Conservation (phyloP, 2,329 filamentous ascomycete genomes). For the Penicillium nordicum region DNA sequence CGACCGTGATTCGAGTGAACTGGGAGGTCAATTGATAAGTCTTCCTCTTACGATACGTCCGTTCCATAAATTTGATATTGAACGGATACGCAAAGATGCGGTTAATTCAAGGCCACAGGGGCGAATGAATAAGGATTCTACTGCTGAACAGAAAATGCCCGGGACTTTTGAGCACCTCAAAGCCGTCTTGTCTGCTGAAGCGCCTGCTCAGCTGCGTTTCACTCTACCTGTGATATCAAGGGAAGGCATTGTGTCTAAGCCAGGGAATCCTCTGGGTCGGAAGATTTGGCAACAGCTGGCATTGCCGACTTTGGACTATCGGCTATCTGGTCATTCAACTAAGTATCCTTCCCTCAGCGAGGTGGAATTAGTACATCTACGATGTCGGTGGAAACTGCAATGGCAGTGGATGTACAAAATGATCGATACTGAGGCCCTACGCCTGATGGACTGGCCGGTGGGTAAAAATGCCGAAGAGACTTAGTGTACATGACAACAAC, state of each 20-base stretch:
- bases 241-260: slow-evolving; percentile 1
- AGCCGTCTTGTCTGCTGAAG: slow-evolving; percentile 25
- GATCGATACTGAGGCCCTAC: slow-evolving; percentile 33
- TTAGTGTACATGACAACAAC: slow-evolving; percentile 28
- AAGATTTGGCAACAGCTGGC: slow-evolving; percentile 18
- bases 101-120: background rate
- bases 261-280: background rate
- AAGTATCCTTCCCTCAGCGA: slow-evolving; percentile 1
- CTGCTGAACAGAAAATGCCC: background rate
- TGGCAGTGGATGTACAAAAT: slow-evolving; percentile 43
- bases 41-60: slow-evolving; percentile 41
- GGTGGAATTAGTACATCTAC: slow-evolving; percentile 5
- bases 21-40: background rate
- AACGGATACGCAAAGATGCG: slow-evolving; percentile 15
- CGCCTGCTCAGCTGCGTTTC: slow-evolving; percentile 38
- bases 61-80: slow-evolving; percentile 33
- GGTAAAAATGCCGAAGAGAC: slow-evolving; percentile 18
- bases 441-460: slow-evolving; percentile 31
- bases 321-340: slow-evolving; percentile 12
- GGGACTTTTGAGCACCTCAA: slow-evolving; percentile 6
- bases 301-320: slow-evolving; percentile 29
- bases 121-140: background rate
- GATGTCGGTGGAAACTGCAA: slow-evolving; percentile 24
- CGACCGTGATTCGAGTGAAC: background rate
- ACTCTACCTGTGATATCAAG: slow-evolving; percentile 41